A percentile compares a stretch with the other conserved stretches of the same genome.
Evolutionary conservation across 2,329 filamentous ascomycete species (phyloP).

Genomic region (Venturiaceae sp.): DNA sequence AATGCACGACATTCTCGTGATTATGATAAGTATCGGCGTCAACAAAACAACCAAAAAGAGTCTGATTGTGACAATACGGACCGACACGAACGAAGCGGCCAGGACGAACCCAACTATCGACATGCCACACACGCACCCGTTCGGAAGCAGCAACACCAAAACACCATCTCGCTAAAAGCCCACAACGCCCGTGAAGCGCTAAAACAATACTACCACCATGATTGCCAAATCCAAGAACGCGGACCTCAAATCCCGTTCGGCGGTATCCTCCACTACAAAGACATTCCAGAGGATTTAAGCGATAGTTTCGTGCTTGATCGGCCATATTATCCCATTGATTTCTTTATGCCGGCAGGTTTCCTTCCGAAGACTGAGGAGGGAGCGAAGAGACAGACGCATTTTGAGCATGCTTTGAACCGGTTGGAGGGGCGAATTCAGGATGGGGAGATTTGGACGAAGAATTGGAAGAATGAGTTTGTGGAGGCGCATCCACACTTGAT

Average conservation of each 20-base stretch:
- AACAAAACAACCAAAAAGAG: neutral
- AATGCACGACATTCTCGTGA: no score
- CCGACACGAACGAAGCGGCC: neutral
- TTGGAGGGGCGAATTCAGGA: neutral
- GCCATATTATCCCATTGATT: neutral
- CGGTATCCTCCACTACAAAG: neutral
- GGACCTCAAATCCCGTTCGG: neutral
- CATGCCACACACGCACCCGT: no score
- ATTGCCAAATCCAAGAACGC: neutral
- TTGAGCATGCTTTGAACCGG: neutral
- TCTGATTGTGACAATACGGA: neutral
- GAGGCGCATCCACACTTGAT: no score
- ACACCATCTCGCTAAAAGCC: neutral
- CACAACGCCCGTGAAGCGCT: neutral
- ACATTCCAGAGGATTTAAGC: no score
- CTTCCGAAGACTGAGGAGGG: neutral
- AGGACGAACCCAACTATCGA: neutral
- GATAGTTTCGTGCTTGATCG: no score
- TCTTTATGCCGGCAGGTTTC: neutral
- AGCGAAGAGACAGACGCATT: neutral
- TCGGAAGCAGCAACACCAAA: neutral
- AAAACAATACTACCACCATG: neutral
- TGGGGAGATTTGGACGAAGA: neutral
- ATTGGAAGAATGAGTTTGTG: no score
- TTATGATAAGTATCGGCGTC: no score